Base-by-base conservation (phyloP, 768 basidiomycete species). In the Suillus placidus region DNA sequence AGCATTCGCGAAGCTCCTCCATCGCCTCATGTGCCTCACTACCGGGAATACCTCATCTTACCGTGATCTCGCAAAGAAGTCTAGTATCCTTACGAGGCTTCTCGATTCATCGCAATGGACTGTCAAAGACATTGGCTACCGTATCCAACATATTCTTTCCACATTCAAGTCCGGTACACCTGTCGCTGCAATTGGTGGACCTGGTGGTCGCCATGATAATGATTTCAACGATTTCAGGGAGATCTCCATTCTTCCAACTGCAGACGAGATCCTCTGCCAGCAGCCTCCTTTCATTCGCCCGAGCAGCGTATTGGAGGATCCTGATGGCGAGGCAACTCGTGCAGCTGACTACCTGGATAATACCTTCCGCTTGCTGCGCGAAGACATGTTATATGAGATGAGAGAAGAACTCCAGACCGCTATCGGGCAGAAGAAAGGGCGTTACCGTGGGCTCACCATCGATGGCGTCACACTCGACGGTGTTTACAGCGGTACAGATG, bases 161-260 rank as follows among this genome's bases (percentile, higher is more conserved):
- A 75, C 77, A 12, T 68, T 71, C 34, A 72, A 69, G 6, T 30
- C 64, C 26, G 69, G 69, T 9, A 71, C 73, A 7, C 57, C 65
- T 7, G 60, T 68, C 20, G 70, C 73, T 14, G 69, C 58, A 4
- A 54, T 61, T 12, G 67, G 71, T 23, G 74, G 76, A 10, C 85
- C 89, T 1, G 90, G 90, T 0, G 89, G 89, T 4, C 80, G 90
- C 4, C 90, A 91, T 64, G 88, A 90, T 68, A 91, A 91, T 61
- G 89, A 91, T 71, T 85, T 85, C 56, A 74, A 74, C 16, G 82
- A 89, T 61, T 91, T 88, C 67, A 84, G 85, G 7, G 66, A 83
- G 10, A 87, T 91, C 26, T 74, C 84, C n/a, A 87, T 91, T 51
- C 75, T 88, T 6, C 90, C 90, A 1, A 88, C 88, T 7, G 81